Conservation (phyloP, 75 land plant species). For the Pinus albicaulis region DNA sequence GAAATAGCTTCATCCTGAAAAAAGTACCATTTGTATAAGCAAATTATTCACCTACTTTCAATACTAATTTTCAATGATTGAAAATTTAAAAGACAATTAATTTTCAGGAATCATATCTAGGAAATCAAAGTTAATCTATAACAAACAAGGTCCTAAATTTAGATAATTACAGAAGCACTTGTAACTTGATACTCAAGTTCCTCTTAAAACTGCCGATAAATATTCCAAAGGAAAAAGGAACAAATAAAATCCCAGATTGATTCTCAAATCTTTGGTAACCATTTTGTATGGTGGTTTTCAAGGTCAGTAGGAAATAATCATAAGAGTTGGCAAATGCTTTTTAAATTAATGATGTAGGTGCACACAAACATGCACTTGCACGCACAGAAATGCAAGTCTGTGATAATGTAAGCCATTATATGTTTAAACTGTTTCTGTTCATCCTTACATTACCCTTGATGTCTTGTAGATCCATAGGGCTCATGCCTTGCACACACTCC, state of each 20-base stretch:
- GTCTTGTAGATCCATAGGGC: too few species aligned
- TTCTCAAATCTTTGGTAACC: neutral
- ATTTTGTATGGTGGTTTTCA: neutral
- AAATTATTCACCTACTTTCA: neutral
- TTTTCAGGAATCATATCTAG: neutral
- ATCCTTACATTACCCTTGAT: too few species aligned
- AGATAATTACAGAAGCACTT: neutral
- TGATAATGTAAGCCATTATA: too few species aligned
- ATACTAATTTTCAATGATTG: neutral
- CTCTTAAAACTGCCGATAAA: neutral
- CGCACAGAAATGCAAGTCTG: too few species aligned
- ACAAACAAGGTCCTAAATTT: neutral
- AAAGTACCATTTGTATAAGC: neutral
- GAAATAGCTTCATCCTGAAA: slow-evolving; percentile 4
- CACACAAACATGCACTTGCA: too few species aligned
- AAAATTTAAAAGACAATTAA: neutral
- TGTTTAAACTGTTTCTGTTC: too few species aligned
- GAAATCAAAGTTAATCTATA: neutral
- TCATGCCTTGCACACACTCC: too few species aligned
- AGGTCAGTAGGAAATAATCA: neutral
- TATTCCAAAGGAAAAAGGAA: neutral
- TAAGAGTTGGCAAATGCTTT: too few species aligned
- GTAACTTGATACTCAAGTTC: neutral
- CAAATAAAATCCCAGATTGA: neutral
- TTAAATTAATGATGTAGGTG: too few species aligned